phyloP scores from a whole-genome alignment of 345 rosid genomes.

The Pistacia atlantica region DNA sequence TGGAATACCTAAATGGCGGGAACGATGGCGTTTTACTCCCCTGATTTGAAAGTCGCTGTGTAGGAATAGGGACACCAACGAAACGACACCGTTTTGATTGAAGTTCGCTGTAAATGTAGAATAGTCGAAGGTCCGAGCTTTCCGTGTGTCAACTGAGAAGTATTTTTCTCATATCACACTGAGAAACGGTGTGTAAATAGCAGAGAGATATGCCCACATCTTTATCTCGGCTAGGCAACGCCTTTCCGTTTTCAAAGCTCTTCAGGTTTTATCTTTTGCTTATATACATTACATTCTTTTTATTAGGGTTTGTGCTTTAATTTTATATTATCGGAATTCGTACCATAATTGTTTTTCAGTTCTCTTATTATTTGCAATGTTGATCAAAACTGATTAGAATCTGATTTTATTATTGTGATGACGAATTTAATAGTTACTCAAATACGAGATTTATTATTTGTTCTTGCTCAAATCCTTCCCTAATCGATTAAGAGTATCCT shows the following conservation, averaged over 20 bases:
- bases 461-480: not conserved
- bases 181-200: not conserved
- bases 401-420: too few relatives aligned
- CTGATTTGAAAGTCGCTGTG: too few relatives aligned
- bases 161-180: conserved; percentile 1
- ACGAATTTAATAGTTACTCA: too few relatives aligned
- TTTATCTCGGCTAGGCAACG: conserved; percentile 43
- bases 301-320: not conserved
- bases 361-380: too few relatives aligned
- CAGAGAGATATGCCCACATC: conserved; percentile 35
- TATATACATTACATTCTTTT: not conserved
- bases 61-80: too few relatives aligned
- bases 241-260: conserved; percentile 63
- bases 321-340: not conserved
- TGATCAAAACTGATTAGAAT: too few relatives aligned
- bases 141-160: not conserved
- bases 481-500: too few relatives aligned
- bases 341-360: not conserved
- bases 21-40: too few relatives aligned
- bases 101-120: too few relatives aligned
- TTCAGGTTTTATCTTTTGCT: conserved; percentile 43
- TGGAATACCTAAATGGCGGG: too few relatives aligned
- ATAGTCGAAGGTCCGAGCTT: not conserved
- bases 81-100: too few relatives aligned
- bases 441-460: not conserved